Base-by-base conservation (phyloP, 805 yeast genomes). In the Cyberlindnera meyerae region DNA sequence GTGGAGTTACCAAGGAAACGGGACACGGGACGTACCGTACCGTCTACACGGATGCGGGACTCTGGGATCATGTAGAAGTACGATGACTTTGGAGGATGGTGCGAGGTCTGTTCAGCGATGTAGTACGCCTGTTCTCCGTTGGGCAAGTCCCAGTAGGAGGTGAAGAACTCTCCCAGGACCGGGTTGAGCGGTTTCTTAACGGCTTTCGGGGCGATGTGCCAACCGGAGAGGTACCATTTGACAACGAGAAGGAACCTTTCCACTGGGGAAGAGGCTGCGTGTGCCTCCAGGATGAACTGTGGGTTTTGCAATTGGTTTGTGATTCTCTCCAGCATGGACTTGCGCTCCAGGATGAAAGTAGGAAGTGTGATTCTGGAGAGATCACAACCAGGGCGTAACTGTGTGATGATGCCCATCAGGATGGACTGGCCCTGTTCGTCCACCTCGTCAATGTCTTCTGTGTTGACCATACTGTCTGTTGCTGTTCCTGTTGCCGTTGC, bases 191-290 rank as follows among this genome's bases (percentile, higher is more conserved):
- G 98, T 61, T 93, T 93, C 59, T 93, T 93, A 12, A 93, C 98
- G 4, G 97, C 98, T 57, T 90, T 90, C 20, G 97, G 98, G 1
- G 97, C 93, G 58, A 93, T 93, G 57, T 93, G 97, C 97, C 97
- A 93, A 32, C 94, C 87, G 4, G 96, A 76, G 60, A 93, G 69
- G 58, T 93, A 93, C 96, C 96, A 90, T 53, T 78, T 77, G 16
- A 83, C 79, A 7, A 90, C 80, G 29, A 74, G 64, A 6, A 86
- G 54, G 51, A 93, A 89, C 40, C 97, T 72, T 39, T 75, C 69
- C 16, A 81, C 51, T 2, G 79, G 77, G 45, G 83, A 84, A 3
- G 58, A 56, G 3, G 72, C 63, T 3, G 53, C 52, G 45, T 82
- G 82, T 0, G 97, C 97, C 17, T 73, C 71, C 6, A 87, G 55